Evolutionary conservation across 2,329 filamentous ascomycete genomes (phyloP).

Genomic region (Cadophora sp.): DNA sequence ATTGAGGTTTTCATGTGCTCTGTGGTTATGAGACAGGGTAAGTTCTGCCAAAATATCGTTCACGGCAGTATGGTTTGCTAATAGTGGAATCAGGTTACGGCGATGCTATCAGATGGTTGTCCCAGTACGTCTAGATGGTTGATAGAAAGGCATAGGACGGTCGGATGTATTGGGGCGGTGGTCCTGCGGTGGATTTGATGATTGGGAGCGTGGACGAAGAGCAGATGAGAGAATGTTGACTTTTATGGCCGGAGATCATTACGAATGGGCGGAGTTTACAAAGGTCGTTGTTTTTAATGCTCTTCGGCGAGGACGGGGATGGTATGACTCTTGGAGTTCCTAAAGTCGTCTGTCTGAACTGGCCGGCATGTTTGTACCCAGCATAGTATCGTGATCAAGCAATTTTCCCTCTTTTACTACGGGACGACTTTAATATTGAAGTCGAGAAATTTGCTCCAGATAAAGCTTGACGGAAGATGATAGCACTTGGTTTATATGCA

Average conservation of each 20-base stretch:
- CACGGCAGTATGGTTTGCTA: constrained; percentile 26
- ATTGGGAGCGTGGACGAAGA: constrained; percentile 1
- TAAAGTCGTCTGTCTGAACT: constrained; percentile 31
- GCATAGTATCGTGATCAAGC: constrained; percentile 44
- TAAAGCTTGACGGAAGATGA: too few relatives aligned
- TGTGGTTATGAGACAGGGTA: constrained; percentile 95
- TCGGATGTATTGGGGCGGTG: background rate
- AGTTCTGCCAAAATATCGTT: constrained; percentile 41
- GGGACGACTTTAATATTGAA: background rate
- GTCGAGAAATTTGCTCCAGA: too few relatives aligned
- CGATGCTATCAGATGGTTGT: constrained; percentile 89
- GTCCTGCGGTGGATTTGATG: background rate
- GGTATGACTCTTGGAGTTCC: constrained; percentile 31
- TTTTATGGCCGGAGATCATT: constrained; percentile 36
- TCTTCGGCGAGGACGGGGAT: constrained; percentile 33
- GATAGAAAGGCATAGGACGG: constrained; percentile 1
- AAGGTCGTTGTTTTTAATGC: constrained; percentile 41
- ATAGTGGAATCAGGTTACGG: constrained; percentile 69
- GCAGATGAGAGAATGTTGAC: constrained; percentile 19
- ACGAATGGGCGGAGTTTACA: constrained; percentile 44
- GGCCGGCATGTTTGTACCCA: constrained; percentile 40
- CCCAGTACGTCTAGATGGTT: constrained; percentile 79
- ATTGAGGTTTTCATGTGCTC: constrained; percentile 99
- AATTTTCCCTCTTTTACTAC: constrained; percentile 28
- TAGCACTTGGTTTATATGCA: too few relatives aligned